Evolutionary conservation across 495 filamentous ascomycete genomes (phyloP).

Genomic region (Cladorrhinum samala): DNA sequence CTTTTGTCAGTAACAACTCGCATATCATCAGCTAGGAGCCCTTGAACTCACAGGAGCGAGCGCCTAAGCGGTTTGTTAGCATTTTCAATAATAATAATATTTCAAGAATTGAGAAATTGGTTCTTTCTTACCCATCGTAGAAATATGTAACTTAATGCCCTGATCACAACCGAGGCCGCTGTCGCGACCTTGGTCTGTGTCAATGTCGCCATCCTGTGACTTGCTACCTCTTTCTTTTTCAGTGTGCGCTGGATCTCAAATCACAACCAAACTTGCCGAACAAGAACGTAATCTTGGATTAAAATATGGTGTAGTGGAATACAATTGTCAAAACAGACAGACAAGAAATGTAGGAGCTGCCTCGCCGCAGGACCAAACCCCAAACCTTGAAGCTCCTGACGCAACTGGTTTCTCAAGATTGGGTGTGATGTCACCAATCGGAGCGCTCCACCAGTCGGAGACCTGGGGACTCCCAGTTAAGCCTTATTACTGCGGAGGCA

Average conservation of each 20-base stretch:
- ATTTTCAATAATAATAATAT: neutral
- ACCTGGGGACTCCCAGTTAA: neutral
- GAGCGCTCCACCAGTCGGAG: conserved; percentile 9
- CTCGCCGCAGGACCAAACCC: neutral
- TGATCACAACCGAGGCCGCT: conserved; percentile 50
- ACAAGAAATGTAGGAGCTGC: too few relatives aligned
- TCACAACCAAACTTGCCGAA: too few relatives aligned
- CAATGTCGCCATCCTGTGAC: conserved; percentile 16
- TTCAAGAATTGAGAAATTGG: neutral
- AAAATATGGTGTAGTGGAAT: too few relatives aligned
- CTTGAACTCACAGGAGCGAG: conserved; percentile 33
- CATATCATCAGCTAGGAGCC: neutral
- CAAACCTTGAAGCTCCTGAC: conserved; percentile 3
- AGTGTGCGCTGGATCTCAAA: too few relatives aligned
- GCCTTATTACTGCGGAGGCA: neutral
- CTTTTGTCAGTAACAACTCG: conserved; percentile 10
- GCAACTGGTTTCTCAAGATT: conserved; percentile 4
- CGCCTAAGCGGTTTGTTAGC: conserved; percentile 18
- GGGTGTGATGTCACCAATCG: conserved; percentile 24
- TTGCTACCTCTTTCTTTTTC: neutral
- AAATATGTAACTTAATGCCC: conserved; percentile 64
- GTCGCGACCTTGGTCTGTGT: conserved; percentile 28
- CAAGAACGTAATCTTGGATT: too few relatives aligned
- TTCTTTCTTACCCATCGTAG: conserved; percentile 73
- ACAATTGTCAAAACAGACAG: too few relatives aligned